phyloP scores from a whole-genome alignment of 805 yeast species.

The Barnettozyma siamensis region DNA sequence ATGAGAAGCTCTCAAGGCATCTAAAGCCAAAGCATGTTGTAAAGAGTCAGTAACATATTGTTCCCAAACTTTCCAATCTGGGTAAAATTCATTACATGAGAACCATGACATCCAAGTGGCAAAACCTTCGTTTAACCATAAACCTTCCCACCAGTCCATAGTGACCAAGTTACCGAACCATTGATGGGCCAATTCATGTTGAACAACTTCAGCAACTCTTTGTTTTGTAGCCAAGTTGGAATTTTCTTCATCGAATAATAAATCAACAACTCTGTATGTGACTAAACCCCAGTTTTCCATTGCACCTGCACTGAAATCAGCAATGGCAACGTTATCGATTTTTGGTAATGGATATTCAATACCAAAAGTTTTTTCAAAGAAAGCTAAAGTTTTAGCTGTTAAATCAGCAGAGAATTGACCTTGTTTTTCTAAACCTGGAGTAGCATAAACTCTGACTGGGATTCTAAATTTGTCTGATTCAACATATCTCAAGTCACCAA shows the following conservation, averaged over 20 bases:
- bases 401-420: constrained; percentile 70
- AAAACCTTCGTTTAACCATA: constrained; percentile 85
- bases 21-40: constrained; percentile 69
- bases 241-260: constrained; percentile 64
- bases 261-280: constrained; percentile 73
- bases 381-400: constrained; percentile 68
- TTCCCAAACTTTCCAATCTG: constrained; percentile 87
- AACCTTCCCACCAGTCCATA: constrained; percentile 90
- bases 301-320: constrained; percentile 82
- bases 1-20: constrained; percentile 76
- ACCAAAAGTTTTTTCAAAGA: constrained; percentile 67
- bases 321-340: constrained; percentile 76
- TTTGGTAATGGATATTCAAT: constrained; percentile 77
- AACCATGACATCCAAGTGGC: constrained; percentile 93
- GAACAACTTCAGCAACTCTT: constrained; percentile 80
- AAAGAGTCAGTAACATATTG: constrained; percentile 72
- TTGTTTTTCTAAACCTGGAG: constrained; percentile 68
- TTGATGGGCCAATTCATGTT: constrained; percentile 87
- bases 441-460: constrained; percentile 76
- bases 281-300: constrained; percentile 85
- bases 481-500: constrained; percentile 72
- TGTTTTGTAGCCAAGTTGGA: constrained; percentile 60
- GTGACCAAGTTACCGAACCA: constrained; percentile 90
- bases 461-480: constrained; percentile 61
- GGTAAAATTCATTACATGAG: constrained; percentile 68